phyloP scores from a whole-genome alignment of 306 rosid genomes.

The Ammopiptanthus mongolicus region DNA sequence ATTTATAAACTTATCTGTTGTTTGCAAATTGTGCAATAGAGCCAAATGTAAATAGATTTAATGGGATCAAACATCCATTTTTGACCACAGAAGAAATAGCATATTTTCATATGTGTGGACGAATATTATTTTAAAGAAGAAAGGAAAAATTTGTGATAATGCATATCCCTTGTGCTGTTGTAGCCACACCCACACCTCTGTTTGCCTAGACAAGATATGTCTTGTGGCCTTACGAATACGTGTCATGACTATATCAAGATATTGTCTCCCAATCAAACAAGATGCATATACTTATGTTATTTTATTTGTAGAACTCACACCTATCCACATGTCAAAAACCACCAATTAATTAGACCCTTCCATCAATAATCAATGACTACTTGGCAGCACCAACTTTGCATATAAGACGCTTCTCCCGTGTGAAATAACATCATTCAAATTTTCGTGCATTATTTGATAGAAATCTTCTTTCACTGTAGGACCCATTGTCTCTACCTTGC shows the following conservation, averaged over 20 bases:
- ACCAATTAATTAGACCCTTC: not conserved
- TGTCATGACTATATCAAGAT: not conserved
- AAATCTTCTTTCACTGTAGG: not conserved
- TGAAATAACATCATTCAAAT: not conserved
- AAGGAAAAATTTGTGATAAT: not conserved
- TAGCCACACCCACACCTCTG: not conserved
- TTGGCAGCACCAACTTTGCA: conserved; percentile 11
- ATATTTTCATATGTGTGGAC: not conserved
- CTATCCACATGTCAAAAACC: conserved; percentile 9
- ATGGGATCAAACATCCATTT: not conserved
- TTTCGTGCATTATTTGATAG: conserved; percentile 12
- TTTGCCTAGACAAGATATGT: conserved; percentile 15
- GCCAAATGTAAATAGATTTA: not conserved
- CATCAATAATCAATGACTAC: not conserved
- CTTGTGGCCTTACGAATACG: not conserved
- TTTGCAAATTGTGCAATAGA: not conserved
- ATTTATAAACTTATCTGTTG: not conserved
- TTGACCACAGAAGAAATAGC: not conserved
- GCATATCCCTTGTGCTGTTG: conserved; percentile 4
- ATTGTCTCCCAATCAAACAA: not conserved
- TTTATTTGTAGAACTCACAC: not conserved
- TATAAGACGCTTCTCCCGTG: not conserved
- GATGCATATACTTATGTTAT: not conserved
- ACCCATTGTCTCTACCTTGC: not conserved
- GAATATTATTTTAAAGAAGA: not conserved